A percentile compares a stretch with the other conserved stretches of the same genome.
Conservation (phyloP, 2,329 filamentous ascomycete species). For the Huntiella abstrusa region DNA sequence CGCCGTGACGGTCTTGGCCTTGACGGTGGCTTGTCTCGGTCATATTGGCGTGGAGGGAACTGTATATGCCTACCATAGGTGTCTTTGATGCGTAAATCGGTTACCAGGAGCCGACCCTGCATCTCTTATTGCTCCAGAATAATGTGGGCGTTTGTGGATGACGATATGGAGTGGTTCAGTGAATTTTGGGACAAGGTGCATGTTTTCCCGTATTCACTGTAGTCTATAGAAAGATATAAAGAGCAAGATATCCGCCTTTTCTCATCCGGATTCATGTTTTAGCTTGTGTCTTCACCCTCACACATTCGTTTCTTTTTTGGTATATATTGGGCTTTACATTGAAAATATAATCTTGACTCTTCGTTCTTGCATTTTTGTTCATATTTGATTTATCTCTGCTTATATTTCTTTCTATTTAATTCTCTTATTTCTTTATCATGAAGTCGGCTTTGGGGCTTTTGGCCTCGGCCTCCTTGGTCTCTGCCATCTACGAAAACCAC, state of each 20-base stretch:
- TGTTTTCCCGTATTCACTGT: background rate
- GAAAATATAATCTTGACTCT: background rate
- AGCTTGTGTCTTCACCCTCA: background rate
- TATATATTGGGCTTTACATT: background rate
- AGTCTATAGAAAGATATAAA: background rate
- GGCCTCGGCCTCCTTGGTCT: constrained; percentile 2
- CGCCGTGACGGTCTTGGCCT: no score
- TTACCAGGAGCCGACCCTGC: no score
- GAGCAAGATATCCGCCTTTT: background rate
- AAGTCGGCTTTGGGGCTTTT: background rate
- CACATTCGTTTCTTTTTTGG: background rate
- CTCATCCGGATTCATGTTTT: background rate
- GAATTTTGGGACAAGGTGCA: no score
- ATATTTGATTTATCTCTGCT: background rate
- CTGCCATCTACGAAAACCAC: constrained; percentile 8
- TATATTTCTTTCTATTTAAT: background rate
- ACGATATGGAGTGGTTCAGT: no score
- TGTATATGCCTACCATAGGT: no score
- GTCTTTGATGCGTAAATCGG: no score
- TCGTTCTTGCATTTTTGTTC: background rate
- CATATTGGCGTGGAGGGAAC: no score
- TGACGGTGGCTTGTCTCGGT: no score
- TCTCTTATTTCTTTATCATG: constrained; percentile 1
- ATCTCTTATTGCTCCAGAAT: no score
- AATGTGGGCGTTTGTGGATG: no score